Evolutionary conservation across 805 yeast species (phyloP), one percentile per base, ranked within the genome.

Genomic region (Alloascoidea africana): DNA sequence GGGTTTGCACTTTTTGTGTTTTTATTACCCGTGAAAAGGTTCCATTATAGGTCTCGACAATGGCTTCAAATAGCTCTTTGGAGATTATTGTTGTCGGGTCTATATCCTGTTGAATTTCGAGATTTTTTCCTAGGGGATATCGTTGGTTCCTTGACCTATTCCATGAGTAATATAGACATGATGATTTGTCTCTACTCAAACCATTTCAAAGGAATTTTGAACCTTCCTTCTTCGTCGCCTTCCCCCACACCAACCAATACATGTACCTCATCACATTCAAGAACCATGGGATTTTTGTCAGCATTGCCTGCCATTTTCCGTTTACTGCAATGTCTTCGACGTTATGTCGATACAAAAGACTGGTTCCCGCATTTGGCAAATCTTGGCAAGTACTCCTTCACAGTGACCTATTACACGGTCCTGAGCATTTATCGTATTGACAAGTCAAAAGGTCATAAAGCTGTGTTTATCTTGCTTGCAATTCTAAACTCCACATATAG

Each of bases 321-420:
- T 59, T 73, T 82, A 40, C 52, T 89, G 39, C 98, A 91, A 54
- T 91, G 98, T 58, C 53, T 80, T 23, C 64, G 98, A 48, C 93
- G 98, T 68, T 91, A 68, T 53, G 73, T 76, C 17, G 98, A 91
- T 52, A 80, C 96, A 0, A 89, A 93, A 2, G 96, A 87, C 50
- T 79, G 87, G 82, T 91, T 91, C 52, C 98, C 98, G 0, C 98
- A 91, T 64, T 58, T 89, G 41, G 89, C 94, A 3, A 91, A 91
- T 49, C 84, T 84, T 65, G 49, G 65, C 23, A 91, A 91, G 55
- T 91, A 89, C 53, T 49, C 68, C 1, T 58, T 78, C 27, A 69
- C 87, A 2, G 67, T 81, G 2, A 48, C 70, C 16, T 85, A 83
- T 55, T 77, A 82, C 55, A 71, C 75, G 48, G 61, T 77, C 4